Evolutionary conservation across 179 eudicot species (phyloP).

Genomic region (Heliamphora pulchella): DNA sequence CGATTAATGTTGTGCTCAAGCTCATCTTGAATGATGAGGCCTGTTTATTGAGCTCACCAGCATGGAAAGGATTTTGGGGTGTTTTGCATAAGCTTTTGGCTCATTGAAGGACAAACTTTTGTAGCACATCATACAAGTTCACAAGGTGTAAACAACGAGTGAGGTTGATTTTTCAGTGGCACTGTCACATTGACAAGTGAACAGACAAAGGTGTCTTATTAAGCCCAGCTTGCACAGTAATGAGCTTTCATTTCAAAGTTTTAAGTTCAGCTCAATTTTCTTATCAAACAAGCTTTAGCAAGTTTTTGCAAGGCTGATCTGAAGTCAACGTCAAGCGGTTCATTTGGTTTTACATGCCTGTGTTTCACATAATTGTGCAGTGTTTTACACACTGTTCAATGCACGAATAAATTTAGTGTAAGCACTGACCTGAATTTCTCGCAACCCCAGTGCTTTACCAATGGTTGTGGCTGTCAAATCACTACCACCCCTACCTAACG

Average conservation of each 20-base stretch:
- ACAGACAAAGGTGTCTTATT: neutral
- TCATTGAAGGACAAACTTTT: neutral
- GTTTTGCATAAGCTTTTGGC: neutral
- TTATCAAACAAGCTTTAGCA: neutral
- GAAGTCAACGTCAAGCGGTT: neutral
- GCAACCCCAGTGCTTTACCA: constrained; percentile 88
- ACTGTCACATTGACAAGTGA: neutral
- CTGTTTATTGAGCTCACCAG: neutral
- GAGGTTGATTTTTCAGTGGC: neutral
- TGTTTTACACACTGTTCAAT: neutral
- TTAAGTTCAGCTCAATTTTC: too few species aligned
- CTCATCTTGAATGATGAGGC: neutral
- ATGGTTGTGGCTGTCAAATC: constrained; percentile 96
- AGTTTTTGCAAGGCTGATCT: neutral
- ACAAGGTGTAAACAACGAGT: neutral
- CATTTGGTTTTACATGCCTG: neutral
- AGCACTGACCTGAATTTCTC: constrained; percentile 76
- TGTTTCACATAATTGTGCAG: neutral
- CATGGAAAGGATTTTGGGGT: neutral
- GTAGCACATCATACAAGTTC: neutral
- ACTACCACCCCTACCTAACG: constrained; percentile 97
- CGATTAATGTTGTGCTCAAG: neutral
- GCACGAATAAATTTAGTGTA: neutral
- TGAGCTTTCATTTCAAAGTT: too few species aligned
- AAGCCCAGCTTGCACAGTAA: neutral